phyloP scores from a whole-genome alignment of 768 basidiomycete species.

The Saitozyma podzolica region DNA sequence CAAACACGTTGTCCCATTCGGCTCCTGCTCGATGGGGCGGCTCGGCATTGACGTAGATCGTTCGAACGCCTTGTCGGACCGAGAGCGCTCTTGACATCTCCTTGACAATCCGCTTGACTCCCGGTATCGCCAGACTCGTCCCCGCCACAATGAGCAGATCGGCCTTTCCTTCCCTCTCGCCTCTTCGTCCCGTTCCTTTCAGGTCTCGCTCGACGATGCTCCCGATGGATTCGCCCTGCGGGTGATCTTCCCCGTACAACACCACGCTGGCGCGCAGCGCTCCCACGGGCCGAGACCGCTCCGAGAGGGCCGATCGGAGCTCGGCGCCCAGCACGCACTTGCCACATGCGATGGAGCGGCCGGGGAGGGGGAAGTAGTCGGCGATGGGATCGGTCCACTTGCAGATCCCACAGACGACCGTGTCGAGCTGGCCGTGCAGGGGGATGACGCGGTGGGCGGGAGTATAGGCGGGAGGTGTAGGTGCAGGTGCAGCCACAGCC shows the following conservation, averaged over 20 bases:
- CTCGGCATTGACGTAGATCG: constrained; percentile 81
- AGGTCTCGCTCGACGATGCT: constrained; percentile 79
- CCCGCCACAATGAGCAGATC: constrained; percentile 87
- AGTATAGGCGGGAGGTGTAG: constrained; percentile 2
- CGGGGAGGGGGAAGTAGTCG: constrained; percentile 63
- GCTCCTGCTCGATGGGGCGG: constrained; percentile 62
- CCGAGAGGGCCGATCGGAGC: constrained; percentile 70
- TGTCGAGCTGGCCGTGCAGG: constrained; percentile 79
- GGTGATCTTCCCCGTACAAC: constrained; percentile 82
- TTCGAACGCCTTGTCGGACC: constrained; percentile 30
- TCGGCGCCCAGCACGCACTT: constrained; percentile 70
- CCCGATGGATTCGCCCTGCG: constrained; percentile 80
- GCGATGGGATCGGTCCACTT: constrained; percentile 68
- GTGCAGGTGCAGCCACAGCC: neutral
- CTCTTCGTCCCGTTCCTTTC: constrained; percentile 57
- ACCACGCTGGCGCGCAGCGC: constrained; percentile 82
- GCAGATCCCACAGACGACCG: constrained; percentile 78
- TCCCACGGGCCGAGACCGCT: constrained; percentile 77
- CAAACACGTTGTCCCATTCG: constrained; percentile 89
- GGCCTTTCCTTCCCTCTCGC: constrained; percentile 57
- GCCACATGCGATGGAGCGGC: constrained; percentile 70
- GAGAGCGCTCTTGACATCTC: constrained; percentile 54
- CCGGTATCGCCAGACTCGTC: constrained; percentile 82
- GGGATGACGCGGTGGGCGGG: constrained; percentile 73
- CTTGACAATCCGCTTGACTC: constrained; percentile 85